A percentile compares a stretch with the other conserved stretches of the same genome.
Evolutionary conservation across 2,329 filamentous ascomycete species (phyloP).

Genomic region (Curvularia hawaiiensis): DNA sequence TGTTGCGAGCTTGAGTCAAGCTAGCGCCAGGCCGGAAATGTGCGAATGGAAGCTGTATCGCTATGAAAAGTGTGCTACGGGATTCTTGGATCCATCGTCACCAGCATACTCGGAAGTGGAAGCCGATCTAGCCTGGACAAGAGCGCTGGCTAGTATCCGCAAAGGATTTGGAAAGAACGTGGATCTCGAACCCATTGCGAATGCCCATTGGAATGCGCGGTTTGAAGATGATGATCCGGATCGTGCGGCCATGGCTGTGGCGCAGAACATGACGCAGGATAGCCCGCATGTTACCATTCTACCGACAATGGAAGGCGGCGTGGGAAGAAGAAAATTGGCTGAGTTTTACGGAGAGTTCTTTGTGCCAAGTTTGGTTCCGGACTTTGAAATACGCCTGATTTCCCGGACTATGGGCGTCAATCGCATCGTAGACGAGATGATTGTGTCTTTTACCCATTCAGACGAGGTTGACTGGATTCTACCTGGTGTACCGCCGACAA

Average conservation of each 20-base stretch:
- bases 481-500: constrained; percentile 61
- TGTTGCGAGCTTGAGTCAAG: constrained; percentile 46
- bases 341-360: constrained; percentile 64
- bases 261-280: constrained; percentile 41
- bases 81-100: constrained; percentile 51
- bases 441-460: constrained; percentile 61
- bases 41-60: constrained; percentile 49
- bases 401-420: constrained; percentile 62
- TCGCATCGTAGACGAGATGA: constrained; percentile 64
- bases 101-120: constrained; percentile 49
- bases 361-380: constrained; percentile 58
- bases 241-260: constrained; percentile 36
- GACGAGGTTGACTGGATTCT: constrained; percentile 63
- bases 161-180: constrained; percentile 45
- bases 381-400: constrained; percentile 59
- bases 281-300: constrained; percentile 46
- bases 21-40: constrained; percentile 34
- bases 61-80: constrained; percentile 45
- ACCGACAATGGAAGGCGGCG: constrained; percentile 52
- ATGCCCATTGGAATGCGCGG: constrained; percentile 43
- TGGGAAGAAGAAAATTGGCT: constrained; percentile 50
- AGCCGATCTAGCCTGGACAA: constrained; percentile 50
- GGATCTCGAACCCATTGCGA: constrained; percentile 41
- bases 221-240: constrained; percentile 42
- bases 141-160: constrained; percentile 46